phyloP scores from a whole-genome alignment of 2,329 filamentous ascomycete genomes.

The Coniella lustricola region DNA sequence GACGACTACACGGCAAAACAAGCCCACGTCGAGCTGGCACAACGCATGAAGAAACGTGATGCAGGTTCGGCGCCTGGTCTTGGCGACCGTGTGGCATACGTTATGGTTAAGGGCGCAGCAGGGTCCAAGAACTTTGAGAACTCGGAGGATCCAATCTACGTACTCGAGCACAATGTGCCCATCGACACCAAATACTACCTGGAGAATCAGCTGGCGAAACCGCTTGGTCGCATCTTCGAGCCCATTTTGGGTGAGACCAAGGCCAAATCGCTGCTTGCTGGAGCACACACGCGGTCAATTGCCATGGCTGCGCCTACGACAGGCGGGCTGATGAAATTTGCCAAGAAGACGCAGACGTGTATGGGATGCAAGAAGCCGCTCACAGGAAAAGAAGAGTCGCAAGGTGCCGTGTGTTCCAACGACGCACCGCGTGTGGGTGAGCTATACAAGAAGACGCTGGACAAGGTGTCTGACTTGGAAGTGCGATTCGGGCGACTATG shows the following conservation, averaged over 20 bases:
- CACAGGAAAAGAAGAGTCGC: conserved; percentile 67
- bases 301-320: conserved; percentile 85
- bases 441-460: conserved; percentile 84
- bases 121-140: conserved; percentile 95
- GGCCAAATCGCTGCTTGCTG: conserved; percentile 75
- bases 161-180: conserved; percentile 93
- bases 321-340: conserved; percentile 95
- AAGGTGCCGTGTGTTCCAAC: conserved; percentile 81
- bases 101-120: conserved; percentile 87
- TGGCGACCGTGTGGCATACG: conserved; percentile 94
- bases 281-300: conserved; percentile 91
- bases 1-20: conserved; percentile 85
- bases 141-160: conserved; percentile 93
- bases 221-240: conserved; percentile 91
- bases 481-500: conserved; percentile 87
- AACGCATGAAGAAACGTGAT: conserved; percentile 96
- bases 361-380: conserved; percentile 99
- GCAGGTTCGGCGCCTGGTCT: conserved; percentile 86
- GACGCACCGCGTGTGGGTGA: conserved; percentile 82
- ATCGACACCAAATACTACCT: conserved; percentile 99
- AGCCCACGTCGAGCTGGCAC: conserved; percentile 89
- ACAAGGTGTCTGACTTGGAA: conserved; percentile 85
- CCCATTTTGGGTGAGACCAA: conserved; percentile 93
- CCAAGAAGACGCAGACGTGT: conserved; percentile 95
- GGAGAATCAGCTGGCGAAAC: conserved; percentile 96